phyloP scores from a whole-genome alignment of 2,329 filamentous ascomycete genomes.

The Ceratocystis smalleyi region DNA sequence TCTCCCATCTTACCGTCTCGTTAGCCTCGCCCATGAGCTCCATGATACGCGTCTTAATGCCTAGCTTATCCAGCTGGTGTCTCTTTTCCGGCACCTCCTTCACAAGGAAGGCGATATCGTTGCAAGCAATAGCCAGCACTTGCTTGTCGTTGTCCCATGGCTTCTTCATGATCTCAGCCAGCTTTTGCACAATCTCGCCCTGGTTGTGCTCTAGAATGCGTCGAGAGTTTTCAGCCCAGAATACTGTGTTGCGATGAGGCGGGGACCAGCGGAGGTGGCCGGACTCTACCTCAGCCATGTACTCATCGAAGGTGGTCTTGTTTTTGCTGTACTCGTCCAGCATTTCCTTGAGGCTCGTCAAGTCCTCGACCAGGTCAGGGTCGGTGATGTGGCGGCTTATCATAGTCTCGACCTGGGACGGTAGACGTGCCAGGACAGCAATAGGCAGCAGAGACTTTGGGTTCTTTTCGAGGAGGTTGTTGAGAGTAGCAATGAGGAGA shows the following conservation, averaged over 20 bases:
- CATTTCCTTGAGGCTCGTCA: slow-evolving; percentile 44
- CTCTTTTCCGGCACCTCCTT: slow-evolving; percentile 80
- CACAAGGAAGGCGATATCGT: slow-evolving; percentile 76
- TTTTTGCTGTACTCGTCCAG: slow-evolving; percentile 53
- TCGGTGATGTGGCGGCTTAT: slow-evolving; percentile 47
- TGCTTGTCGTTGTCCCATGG: slow-evolving; percentile 69
- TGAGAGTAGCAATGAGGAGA: slow-evolving; percentile 72
- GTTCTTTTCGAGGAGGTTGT: slow-evolving; percentile 64
- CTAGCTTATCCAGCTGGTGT: slow-evolving; percentile 62
- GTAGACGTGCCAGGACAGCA: slow-evolving; percentile 73
- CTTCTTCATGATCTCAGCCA: slow-evolving; percentile 67
- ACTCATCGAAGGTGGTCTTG: slow-evolving; percentile 72
- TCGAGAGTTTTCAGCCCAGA: slow-evolving; percentile 84
- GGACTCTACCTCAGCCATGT: slow-evolving; percentile 69
- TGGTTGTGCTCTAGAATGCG: slow-evolving; percentile 74
- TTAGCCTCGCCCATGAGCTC: slow-evolving; percentile 82
- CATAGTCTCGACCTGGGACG: slow-evolving; percentile 47
- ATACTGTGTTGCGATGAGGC: slow-evolving; percentile 69
- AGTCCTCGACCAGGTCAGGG: slow-evolving; percentile 47
- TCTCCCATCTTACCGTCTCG: slow-evolving; percentile 85
- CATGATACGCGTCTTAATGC: slow-evolving; percentile 78
- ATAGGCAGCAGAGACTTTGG: slow-evolving; percentile 62
- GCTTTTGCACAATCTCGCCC: slow-evolving; percentile 59
- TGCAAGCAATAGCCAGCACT: slow-evolving; percentile 82
- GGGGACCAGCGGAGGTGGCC: slow-evolving; percentile 88